Base-by-base conservation (phyloP, 306 rosid genomes). In the Corylus avellana region DNA sequence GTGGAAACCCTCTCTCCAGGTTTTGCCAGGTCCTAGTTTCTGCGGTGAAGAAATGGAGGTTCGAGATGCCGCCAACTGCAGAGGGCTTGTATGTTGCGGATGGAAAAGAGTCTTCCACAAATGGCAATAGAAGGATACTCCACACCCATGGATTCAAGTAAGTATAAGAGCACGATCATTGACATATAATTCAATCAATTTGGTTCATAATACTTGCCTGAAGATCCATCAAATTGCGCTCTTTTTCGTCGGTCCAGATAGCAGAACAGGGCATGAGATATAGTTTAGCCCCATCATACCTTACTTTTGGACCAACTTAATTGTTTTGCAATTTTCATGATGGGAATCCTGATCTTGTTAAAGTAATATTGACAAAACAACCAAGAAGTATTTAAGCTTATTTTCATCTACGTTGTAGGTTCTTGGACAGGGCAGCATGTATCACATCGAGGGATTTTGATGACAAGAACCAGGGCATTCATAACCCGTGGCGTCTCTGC, bases 111-210 rank as follows among this genome's bases (percentile, higher is more conserved):
- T 69, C 87, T 49, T 87, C 92, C 68, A 68, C 44, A 27, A 82
- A 77, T 66, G 77, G 82, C 47, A 85, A 81, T 79, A 84, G 99
- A 84, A 96, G 84, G 84, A 90, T 96, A 74, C 97, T 93, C 66
- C 82, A 96, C 87, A 96, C 99, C 77, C 88, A 89, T 75, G 99
- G 98, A 29, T 96, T 96, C 89, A 96, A 96, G 99, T 96, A 89
- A 87, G 92, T 76, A 72, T 56, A 59, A 25, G 58, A 79, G 37
- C 37, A 39, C 77, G 22, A 57, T 63, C 78, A 80, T 73, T 76
- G 48, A 70, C 57, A 39, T 64, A 27, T 69, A 42, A 1, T 4
- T 75, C 53, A 70, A 12, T 55, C 53, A 8, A 53, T 79, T 69
- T 5, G 11, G 5, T 11, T 35, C 70, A 17, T 3, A 18, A 32